Base-by-base conservation (phyloP, 768 basidiomycete genomes). In the Pilatotrama ljubarskyi region DNA sequence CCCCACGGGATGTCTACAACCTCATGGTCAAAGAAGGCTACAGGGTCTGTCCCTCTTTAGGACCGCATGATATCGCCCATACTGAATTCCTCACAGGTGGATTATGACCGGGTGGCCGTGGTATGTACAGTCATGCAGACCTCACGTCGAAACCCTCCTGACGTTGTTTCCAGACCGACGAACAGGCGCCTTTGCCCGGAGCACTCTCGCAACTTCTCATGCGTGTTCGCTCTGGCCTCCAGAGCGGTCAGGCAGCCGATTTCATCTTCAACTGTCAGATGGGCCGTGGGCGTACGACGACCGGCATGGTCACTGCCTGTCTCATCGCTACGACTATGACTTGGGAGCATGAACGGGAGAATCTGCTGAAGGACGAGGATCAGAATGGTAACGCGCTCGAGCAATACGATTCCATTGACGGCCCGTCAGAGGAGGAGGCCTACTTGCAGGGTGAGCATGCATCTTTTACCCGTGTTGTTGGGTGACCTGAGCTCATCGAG, bases 231-330 rank as follows among this genome's bases (percentile, higher is more conserved):
- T 68, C 79, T 59, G 80, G 81, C 55, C 63, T 87, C 69, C 36
- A 48, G 36, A 56, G 51, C 44, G 74, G 80, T 1, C 77, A 81
- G 26, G 83, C 86, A 1, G 89, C 85, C 4, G 92, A 93, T 65
- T 90, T 94, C 66, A 76, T 93, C 46, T 98, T 97, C 78, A 98
- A 98, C 66, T 99, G 97, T 73, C 97, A 98, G 73, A 96, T 98
- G 94, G 92, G 92, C 22, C 78, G 90, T 55, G 90, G 87, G 15
- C 80, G 90, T 38, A 99, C 97, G 6, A 99, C 97, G 0, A 98
- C 95, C 0, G 97, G 97, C 5, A 98, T 98, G 94, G 84, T 94
- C 57, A 86, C 88, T 24, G 92, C 93, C 0, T 91, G 88, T 56
- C 77, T 98, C 24, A 91, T 97, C 52, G 89, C 93, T 11, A 91